phyloP scores from a whole-genome alignment of 2,329 filamentous ascomycete genomes.

The Dactylellina haptotyla region DNA sequence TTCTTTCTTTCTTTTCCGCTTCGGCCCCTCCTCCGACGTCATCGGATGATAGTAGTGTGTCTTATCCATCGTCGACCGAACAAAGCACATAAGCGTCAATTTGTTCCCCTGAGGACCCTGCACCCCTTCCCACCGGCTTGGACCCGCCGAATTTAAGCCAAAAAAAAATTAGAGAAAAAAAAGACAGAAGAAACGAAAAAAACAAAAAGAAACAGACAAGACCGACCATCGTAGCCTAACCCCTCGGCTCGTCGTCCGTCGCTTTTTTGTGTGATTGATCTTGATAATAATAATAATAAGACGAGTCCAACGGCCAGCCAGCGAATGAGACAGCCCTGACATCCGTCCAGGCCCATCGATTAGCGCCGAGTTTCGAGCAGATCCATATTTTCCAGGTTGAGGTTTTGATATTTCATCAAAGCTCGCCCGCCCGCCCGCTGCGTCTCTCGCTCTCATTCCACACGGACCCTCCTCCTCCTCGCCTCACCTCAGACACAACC shows the following conservation, averaged over 20 bases:
- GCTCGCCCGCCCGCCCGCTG: not conserved
- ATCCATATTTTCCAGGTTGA: slow-evolving; percentile 16
- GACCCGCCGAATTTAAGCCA: slow-evolving; percentile 5
- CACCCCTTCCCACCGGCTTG: slow-evolving; percentile 22
- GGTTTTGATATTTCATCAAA: slow-evolving; percentile 18
- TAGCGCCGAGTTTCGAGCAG: slow-evolving; percentile 39
- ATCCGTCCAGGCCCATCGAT: not conserved
- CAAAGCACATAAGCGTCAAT: slow-evolving; percentile 18
- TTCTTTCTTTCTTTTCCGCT: slow-evolving; percentile 15
- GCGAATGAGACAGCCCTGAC: not conserved
- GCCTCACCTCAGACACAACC: too few relatives aligned
- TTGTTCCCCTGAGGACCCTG: slow-evolving; percentile 35
- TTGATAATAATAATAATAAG: not conserved
- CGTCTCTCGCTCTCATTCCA: not conserved
- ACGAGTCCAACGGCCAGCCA: not conserved
- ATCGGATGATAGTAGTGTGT: slow-evolving; percentile 45
- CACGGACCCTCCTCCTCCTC: slow-evolving; percentile 56
- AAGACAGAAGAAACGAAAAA: not conserved
- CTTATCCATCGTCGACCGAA: slow-evolving; percentile 20
- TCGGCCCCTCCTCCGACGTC: slow-evolving; percentile 45
- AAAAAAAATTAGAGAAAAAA: not conserved
- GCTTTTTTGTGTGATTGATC: not conserved
- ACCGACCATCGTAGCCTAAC: slow-evolving; percentile 1
- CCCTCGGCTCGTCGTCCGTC: not conserved
- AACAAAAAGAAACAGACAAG: not conserved